Evolutionary conservation across 192 early-diverging fungal genomes (phyloP).

Genomic region (Gigaspora rosea): DNA sequence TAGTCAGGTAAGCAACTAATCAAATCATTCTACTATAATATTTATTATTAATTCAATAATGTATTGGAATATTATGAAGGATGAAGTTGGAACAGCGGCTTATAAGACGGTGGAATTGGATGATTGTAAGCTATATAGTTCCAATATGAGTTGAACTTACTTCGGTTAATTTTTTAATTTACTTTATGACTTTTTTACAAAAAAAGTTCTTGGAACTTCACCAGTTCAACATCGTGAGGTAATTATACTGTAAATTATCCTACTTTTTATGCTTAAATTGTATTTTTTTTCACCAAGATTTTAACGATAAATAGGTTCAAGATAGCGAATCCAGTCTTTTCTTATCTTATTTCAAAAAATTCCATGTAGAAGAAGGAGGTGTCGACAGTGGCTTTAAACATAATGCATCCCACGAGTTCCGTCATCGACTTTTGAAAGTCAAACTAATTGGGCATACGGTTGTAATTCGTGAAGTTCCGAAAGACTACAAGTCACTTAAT

Average conservation of each 20-base stretch:
- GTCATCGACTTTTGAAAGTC: slow-evolving; percentile 60
- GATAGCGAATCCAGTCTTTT: slow-evolving; percentile 66
- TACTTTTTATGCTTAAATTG: not conserved
- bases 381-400: slow-evolving; percentile 75
- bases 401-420: slow-evolving; percentile 47
- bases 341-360: slow-evolving; percentile 62
- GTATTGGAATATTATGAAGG: slow-evolving; percentile 30
- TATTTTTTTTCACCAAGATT: not conserved
- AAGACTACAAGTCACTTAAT: slow-evolving; percentile 56
- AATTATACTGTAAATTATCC: not conserved
- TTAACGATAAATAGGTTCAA: slow-evolving; percentile 51
- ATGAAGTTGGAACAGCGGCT: slow-evolving; percentile 81
- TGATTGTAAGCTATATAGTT: slow-evolving; percentile 53
- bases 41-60: not conserved
- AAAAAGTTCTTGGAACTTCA: slow-evolving; percentile 57
- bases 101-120: slow-evolving; percentile 83
- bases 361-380: slow-evolving; percentile 65
- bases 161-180: not conserved
- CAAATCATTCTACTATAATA: not conserved
- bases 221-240: slow-evolving; percentile 79
- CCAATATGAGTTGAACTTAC: not conserved
- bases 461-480: slow-evolving; percentile 63
- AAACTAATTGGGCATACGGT: slow-evolving; percentile 50
- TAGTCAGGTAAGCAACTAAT: slow-evolving; percentile 50
- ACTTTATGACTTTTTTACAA: not conserved